Evolutionary conservation across 1,284 basidiomycete species (phyloP).

Genomic region (Austropuccinia psidii): DNA sequence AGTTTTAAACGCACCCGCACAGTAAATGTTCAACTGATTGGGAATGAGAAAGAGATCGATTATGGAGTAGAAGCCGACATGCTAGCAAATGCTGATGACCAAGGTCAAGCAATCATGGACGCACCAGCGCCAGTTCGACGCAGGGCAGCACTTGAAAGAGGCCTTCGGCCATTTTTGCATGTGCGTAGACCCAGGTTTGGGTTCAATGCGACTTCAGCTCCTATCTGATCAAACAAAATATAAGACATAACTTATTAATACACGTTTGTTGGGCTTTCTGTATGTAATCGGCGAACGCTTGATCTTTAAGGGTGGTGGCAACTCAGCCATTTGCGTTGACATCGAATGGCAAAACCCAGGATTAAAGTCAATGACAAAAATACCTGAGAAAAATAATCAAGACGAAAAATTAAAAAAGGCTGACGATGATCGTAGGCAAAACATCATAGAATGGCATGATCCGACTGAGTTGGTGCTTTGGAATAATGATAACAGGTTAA

Average conservation of each 20-base stretch:
- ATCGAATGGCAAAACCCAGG: conserved; percentile 34
- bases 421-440: conserved; percentile 43
- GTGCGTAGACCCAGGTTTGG: conserved; percentile 46
- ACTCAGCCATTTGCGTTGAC: conserved; percentile 24
- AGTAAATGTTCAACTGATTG: conserved; percentile 41
- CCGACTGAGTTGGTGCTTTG: conserved; percentile 45
- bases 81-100: conserved; percentile 50
- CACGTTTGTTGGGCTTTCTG: no score
- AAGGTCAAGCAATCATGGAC: conserved; percentile 46
- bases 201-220: conserved; percentile 44
- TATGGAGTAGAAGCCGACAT: conserved; percentile 51
- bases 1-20: conserved; percentile 44
- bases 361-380: conserved; percentile 45
- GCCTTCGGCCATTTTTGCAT: conserved; percentile 48
- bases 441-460: not conserved
- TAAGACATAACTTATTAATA: conserved; percentile 37
- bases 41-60: conserved; percentile 43
- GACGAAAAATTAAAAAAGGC: conserved; percentile 40
- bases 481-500: conserved; percentile 45
- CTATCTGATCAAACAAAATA: conserved; percentile 26
- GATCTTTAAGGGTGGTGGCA: conserved; percentile 38
- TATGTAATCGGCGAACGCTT: no score
- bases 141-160: conserved; percentile 48
- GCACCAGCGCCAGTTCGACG: conserved; percentile 46
- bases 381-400: conserved; percentile 44